Conservation (phyloP, 345 rosid genomes). For the Hevea brasiliensis region DNA sequence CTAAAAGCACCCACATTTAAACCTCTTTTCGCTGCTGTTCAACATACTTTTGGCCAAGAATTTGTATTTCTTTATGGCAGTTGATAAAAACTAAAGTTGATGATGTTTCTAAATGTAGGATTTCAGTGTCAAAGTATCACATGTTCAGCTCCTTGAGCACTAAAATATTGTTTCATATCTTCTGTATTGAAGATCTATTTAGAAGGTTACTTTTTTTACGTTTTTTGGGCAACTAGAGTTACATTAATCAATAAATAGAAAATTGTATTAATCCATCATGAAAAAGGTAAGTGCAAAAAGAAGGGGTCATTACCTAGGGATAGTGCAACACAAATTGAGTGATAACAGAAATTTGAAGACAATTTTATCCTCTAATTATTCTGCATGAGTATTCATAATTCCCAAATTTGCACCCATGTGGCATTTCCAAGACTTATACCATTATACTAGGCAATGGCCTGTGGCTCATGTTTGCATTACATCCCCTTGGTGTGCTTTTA, state of each 20-base stretch:
- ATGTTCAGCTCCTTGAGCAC: background rate
- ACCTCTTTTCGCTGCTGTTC: background rate
- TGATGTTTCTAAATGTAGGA: background rate
- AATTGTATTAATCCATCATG: no score
- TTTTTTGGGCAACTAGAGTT: no score
- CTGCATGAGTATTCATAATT: no score
- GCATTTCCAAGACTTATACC: background rate
- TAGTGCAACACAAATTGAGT: no score
- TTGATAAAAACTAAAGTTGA: background rate
- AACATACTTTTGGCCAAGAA: background rate
- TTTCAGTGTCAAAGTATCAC: background rate
- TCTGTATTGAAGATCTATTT: background rate
- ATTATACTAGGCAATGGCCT: background rate
- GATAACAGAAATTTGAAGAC: background rate
- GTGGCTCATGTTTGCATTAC: background rate
- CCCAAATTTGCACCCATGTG: background rate
- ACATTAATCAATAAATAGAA: no score
- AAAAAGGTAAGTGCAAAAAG: no score
- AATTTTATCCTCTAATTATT: background rate
- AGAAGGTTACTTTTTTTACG: no score
- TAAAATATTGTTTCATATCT: background rate
- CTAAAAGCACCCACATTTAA: background rate
- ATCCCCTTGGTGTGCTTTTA: background rate
- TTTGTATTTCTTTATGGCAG: background rate
- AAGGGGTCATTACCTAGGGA: no score